These are phyloP conservation scores for Termitomyces heimii DNA, from an alignment of 768 basidiomycete species.

Conservation along the genomic window DNA sequence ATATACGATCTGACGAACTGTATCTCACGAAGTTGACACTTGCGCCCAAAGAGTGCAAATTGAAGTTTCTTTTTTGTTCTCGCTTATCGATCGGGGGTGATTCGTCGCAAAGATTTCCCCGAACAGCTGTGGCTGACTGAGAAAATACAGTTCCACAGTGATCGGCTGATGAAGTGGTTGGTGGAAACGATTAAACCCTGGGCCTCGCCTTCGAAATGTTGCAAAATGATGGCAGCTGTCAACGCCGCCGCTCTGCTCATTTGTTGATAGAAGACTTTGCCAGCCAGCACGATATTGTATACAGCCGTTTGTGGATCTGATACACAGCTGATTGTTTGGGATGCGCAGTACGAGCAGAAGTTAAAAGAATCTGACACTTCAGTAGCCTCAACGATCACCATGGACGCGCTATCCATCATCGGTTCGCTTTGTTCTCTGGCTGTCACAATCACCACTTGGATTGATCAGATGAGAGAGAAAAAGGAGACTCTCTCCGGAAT, in stretches of 20 bases:
- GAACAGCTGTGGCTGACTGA: not conserved
- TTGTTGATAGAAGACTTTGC: too few species aligned
- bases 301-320: not conserved
- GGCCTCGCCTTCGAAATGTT: not conserved
- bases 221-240: not conserved
- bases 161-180: not conserved
- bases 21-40: not conserved
- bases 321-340: not conserved
- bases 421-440: conserved; percentile 13
- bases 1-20: not conserved
- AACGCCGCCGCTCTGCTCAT: too few species aligned
- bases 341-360: not conserved
- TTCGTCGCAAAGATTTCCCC: not conserved
- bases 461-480: conserved; percentile 14
- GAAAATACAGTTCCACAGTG: not conserved
- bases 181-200: not conserved
- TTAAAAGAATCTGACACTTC: not conserved
- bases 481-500: conserved; percentile 9
- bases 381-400: not conserved
- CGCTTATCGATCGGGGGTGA: not conserved
- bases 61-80: not conserved
- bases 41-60: not conserved
- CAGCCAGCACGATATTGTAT: not conserved
- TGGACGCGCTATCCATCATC: conserved; percentile 12
- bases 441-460: conserved; percentile 9